Conservation (phyloP, 345 rosid species). For the Brassica cretica region DNA sequence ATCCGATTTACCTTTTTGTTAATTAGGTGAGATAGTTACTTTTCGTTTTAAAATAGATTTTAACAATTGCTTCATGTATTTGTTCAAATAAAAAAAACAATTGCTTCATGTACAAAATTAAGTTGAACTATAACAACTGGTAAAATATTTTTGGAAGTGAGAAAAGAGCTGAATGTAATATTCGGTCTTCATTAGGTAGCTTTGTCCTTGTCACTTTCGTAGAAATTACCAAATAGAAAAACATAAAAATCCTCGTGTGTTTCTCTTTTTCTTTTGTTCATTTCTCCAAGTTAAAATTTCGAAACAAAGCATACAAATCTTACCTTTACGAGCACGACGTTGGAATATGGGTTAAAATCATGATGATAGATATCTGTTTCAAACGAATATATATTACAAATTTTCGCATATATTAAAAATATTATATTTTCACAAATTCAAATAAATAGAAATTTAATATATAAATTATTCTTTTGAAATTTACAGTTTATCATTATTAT, state of each 20-base stretch:
- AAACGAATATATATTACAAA: not conserved
- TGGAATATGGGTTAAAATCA: not conserved
- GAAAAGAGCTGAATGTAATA: conserved; percentile 30
- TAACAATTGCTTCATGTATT: conserved; percentile 1
- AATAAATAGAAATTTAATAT: no score
- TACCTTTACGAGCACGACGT: conserved; percentile 27
- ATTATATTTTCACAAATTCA: no score
- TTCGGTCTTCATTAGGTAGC: conserved; percentile 38
- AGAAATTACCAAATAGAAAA: conserved; percentile 7
- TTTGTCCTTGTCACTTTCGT: conserved; percentile 19
- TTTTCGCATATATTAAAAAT: no score
- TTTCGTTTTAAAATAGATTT: not conserved
- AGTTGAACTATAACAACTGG: conserved; percentile 1
- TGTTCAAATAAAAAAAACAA: not conserved
- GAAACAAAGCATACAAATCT: conserved; percentile 24
- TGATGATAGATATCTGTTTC: not conserved
- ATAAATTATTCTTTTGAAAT: no score
- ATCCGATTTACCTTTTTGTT: not conserved
- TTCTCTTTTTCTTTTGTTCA: conserved; percentile 21
- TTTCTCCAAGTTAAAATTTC: conserved; percentile 23
- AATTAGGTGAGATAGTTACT: not conserved
- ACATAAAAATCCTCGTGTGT: not conserved
- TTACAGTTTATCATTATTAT: not conserved
- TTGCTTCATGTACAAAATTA: conserved; percentile 8
- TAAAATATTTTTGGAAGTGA: conserved; percentile 27